Conservation (phyloP, 768 basidiomycete genomes). For the Suillus occidentalis region DNA sequence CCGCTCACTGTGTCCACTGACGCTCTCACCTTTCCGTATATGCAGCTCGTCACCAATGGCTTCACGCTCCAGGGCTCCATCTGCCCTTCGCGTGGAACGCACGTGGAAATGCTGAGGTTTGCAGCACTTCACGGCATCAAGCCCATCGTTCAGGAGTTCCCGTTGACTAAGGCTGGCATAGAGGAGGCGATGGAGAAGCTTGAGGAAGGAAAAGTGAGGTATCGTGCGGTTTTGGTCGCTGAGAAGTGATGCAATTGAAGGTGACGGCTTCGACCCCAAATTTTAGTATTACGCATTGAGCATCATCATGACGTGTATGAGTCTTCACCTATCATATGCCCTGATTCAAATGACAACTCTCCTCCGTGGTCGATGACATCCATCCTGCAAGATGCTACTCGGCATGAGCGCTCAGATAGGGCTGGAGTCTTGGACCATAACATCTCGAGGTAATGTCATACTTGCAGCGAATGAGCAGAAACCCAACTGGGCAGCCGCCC, state of each 20-base stretch:
- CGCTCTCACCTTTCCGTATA: conserved; percentile 24
- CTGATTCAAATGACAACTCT: neutral
- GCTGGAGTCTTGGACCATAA: neutral
- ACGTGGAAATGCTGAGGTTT: conserved; percentile 36
- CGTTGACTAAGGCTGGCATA: conserved; percentile 31
- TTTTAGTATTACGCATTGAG: neutral
- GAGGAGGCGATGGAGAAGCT: conserved; percentile 27
- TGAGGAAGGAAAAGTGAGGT: conserved; percentile 28
- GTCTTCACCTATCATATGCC: neutral
- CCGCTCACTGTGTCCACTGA: conserved; percentile 25
- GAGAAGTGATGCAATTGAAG: neutral
- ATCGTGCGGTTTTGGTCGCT: conserved; percentile 31
- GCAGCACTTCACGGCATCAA: conserved; percentile 29
- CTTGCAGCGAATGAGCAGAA: neutral
- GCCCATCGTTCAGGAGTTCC: conserved; percentile 33
- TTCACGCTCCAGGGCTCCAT: conserved; percentile 25
- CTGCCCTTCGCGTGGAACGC: conserved; percentile 26
- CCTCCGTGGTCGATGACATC: neutral
- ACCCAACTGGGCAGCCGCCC: neutral
- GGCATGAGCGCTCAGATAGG: neutral
- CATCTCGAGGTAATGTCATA: neutral
- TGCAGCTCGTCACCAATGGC: conserved; percentile 17
- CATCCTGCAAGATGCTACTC: neutral
- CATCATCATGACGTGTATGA: neutral
- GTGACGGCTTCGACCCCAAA: neutral